phyloP scores from a whole-genome alignment of 2,329 filamentous ascomycete genomes.

The Coniochaeta sp. region DNA sequence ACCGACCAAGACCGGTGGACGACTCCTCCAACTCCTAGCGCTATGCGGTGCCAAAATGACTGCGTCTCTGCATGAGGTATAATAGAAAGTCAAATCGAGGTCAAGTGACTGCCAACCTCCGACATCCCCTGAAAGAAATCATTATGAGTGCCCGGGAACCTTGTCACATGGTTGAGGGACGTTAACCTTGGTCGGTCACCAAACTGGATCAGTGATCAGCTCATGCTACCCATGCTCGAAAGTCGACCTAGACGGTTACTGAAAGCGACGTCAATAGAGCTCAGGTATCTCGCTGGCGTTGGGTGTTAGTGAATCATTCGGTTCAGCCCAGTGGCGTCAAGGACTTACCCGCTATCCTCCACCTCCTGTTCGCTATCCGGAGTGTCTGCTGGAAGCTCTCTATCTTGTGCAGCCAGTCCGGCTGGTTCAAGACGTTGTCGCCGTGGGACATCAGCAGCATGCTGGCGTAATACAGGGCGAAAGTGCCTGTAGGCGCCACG shows the following conservation, averaged over 20 bases:
- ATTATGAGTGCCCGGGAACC: background rate
- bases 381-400: conserved; percentile 13
- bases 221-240: background rate
- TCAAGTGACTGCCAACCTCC: background rate
- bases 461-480: conserved; percentile 17
- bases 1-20: background rate
- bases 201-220: background rate
- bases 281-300: conserved; percentile 10
- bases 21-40: background rate
- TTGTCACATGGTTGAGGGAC: background rate
- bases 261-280: conserved; percentile 12
- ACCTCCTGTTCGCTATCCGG: conserved; percentile 14
- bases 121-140: background rate
- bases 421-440: conserved; percentile 11
- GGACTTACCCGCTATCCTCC: conserved; percentile 19
- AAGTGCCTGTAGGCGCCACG: conserved; percentile 14
- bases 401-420: conserved; percentile 16
- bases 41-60: background rate
- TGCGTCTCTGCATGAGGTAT: background rate
- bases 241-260: conserved; percentile 6
- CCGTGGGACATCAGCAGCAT: conserved; percentile 18
- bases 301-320: background rate
- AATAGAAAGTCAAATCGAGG: background rate
- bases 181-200: background rate
- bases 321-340: background rate